Evolutionary conservation across 2,329 filamentous ascomycete species (phyloP).

Genomic region (Amylocarpus encephaloides): DNA sequence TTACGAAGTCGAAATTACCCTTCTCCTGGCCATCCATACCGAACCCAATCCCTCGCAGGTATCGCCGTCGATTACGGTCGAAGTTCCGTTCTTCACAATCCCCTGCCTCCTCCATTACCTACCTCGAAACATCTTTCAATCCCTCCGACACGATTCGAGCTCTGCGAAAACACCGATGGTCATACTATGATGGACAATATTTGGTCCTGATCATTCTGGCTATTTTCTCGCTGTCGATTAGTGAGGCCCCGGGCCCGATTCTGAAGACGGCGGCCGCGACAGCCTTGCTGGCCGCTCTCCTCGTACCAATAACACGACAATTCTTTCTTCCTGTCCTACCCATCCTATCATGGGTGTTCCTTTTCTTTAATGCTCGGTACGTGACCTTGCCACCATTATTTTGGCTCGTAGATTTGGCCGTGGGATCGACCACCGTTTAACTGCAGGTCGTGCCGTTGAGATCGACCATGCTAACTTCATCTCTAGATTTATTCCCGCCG

Average conservation of each 20-base stretch:
- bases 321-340: conserved; percentile 85
- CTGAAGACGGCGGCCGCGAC: conserved; percentile 69
- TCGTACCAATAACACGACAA: conserved; percentile 80
- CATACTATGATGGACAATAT: conserved; percentile 79
- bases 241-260: conserved; percentile 69
- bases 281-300: conserved; percentile 60
- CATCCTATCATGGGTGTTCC: conserved; percentile 79
- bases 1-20: conserved; percentile 32
- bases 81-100: conserved; percentile 61
- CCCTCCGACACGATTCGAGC: conserved; percentile 70
- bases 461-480: conserved; percentile 13
- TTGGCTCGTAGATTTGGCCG: conserved; percentile 2
- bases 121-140: conserved; percentile 75
- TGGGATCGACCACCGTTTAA: conserved; percentile 8
- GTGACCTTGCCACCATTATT: conserved; percentile 33
- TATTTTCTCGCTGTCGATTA: conserved; percentile 78
- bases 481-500: conserved; percentile 75
- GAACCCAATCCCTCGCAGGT: conserved; percentile 54
- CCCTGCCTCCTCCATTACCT: conserved; percentile 66
- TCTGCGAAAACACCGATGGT: conserved; percentile 74
- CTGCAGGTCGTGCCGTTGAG: conserved; percentile 5
- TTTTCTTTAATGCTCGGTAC: conserved; percentile 74
- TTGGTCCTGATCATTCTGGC: conserved; percentile 64
- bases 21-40: conserved; percentile 42
- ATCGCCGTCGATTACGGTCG: conserved; percentile 62